Evolutionary conservation across 2,329 filamentous ascomycete genomes (phyloP).

Genomic region (Orbilia quercus): DNA sequence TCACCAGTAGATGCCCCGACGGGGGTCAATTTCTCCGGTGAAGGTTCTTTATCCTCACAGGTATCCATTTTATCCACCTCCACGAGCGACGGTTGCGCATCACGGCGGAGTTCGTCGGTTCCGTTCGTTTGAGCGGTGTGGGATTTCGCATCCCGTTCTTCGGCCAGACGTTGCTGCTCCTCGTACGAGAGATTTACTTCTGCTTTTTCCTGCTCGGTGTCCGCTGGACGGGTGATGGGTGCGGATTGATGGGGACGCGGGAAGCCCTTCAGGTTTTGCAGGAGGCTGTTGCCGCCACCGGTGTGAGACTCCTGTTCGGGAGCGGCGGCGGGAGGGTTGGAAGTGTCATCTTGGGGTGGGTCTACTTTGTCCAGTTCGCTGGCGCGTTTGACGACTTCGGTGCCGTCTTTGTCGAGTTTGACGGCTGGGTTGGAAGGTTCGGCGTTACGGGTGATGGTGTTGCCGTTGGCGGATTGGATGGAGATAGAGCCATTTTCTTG

Average conservation of each 20-base stretch:
- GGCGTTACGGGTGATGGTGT: slow-evolving; percentile 74
- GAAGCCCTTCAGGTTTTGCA: not conserved
- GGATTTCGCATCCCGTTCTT: slow-evolving; percentile 1
- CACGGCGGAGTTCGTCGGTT: slow-evolving; percentile 1
- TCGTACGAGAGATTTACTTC: slow-evolving; percentile 33
- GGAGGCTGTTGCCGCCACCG: slow-evolving; percentile 1
- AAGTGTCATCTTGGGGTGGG: not conserved
- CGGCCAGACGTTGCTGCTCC: slow-evolving; percentile 17
- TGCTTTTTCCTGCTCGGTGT: slow-evolving; percentile 23
- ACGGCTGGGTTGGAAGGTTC: slow-evolving; percentile 72
- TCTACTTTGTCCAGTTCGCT: slow-evolving; percentile 66
- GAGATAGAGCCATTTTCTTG: slow-evolving; percentile 71
- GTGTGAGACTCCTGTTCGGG: not conserved
- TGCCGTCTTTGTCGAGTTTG: slow-evolving; percentile 70
- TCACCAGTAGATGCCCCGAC: slow-evolving; percentile 36
- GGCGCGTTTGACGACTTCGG: slow-evolving; percentile 69
- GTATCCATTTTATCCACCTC: slow-evolving; percentile 33
- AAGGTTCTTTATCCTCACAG: slow-evolving; percentile 26
- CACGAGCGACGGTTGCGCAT: slow-evolving; percentile 2
- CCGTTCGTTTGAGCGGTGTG: not conserved
- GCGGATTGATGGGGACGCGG: slow-evolving; percentile 23
- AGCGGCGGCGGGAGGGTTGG: not conserved
- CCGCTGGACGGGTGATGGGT: slow-evolving; percentile 16
- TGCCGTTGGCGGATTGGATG: slow-evolving; percentile 71
- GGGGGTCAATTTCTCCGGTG: slow-evolving; percentile 25